phyloP scores from a whole-genome alignment of 1,139 yeast species.

The Geotrichum citri-aurantii region DNA sequence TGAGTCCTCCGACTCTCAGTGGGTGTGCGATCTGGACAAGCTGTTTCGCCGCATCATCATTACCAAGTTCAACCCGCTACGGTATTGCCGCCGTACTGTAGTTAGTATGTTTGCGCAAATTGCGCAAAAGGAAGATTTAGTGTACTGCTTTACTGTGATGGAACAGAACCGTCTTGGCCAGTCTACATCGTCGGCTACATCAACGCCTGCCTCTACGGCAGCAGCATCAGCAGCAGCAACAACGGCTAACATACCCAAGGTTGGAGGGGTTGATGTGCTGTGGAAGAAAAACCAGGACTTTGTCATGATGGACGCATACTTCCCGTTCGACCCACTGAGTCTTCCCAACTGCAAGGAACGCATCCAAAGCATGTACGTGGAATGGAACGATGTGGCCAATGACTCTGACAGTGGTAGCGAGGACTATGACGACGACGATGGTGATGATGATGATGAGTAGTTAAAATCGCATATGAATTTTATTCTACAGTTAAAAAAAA shows the following conservation, averaged over 20 bases:
- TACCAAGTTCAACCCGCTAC: constrained; percentile 87
- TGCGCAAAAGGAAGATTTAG: constrained; percentile 83
- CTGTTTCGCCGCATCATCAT: constrained; percentile 82
- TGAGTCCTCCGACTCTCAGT: constrained; percentile 34
- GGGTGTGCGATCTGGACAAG: constrained; percentile 83
- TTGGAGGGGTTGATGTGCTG: constrained; percentile 20
- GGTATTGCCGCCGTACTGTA: constrained; percentile 89
- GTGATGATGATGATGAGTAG: constrained; percentile 20
- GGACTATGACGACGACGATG: constrained; percentile 33
- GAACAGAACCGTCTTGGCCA: constrained; percentile 80
- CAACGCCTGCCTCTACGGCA: constrained; percentile 9
- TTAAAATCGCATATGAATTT: not conserved
- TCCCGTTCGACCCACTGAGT: constrained; percentile 91
- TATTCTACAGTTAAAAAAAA: not conserved
- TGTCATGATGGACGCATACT: constrained; percentile 82
- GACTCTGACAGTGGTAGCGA: constrained; percentile 52
- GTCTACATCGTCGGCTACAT: constrained; percentile 19
- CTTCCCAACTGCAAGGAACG: constrained; percentile 56
- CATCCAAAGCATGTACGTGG: constrained; percentile 57
- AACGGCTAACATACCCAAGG: not conserved
- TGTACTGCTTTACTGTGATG: constrained; percentile 88
- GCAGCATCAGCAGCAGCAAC: too few species aligned
- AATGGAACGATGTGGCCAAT: constrained; percentile 73
- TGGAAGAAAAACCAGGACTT: constrained; percentile 62
- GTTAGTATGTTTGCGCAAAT: constrained; percentile 90